Conservation (phyloP, 768 basidiomycete genomes). For the Obba rivulosa region DNA sequence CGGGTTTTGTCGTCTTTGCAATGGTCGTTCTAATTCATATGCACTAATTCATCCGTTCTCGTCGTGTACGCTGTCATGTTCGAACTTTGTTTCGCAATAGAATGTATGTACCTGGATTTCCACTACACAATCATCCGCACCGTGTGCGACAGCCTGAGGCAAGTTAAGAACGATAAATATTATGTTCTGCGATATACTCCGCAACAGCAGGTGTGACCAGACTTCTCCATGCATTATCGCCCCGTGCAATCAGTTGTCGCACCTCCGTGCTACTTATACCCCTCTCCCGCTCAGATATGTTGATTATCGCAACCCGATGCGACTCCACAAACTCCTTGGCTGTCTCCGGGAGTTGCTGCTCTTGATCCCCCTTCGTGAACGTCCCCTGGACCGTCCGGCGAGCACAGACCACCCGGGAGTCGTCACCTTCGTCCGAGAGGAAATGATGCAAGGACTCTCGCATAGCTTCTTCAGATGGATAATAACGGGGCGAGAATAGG, state of each 20-base stretch:
- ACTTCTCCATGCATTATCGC: conserved; percentile 36
- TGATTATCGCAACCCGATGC: conserved; percentile 52
- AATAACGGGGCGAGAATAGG: conserved; percentile 73
- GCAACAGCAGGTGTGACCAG: conserved; percentile 44
- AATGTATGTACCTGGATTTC: not conserved
- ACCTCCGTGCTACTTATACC: conserved; percentile 69
- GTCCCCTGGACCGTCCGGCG: conserved; percentile 34
- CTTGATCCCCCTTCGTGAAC: conserved; percentile 20
- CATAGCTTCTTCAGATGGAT: conserved; percentile 53
- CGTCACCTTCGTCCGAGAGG: conserved; percentile 50
- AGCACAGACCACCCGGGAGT: conserved; percentile 64
- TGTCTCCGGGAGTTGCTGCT: conserved; percentile 24
- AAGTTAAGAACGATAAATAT: conserved; percentile 33
- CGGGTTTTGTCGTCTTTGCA: conserved; percentile 3
- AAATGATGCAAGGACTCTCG: conserved; percentile 46
- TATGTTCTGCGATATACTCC: conserved; percentile 44
- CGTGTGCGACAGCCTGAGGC: not conserved
- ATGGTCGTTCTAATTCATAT: conserved; percentile 1
- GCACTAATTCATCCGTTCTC: conserved; percentile 5
- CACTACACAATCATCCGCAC: not conserved
- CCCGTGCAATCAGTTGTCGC: conserved; percentile 36
- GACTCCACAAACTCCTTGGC: conserved; percentile 46
- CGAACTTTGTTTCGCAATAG: not conserved
- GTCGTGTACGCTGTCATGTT: not conserved
- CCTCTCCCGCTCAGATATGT: conserved; percentile 52